Percentiles rank a stretch among this genome's conserved stretches.
These are phyloP conservation scores for Microthyrium microscopicum DNA, from an alignment of 2,329 filamentous ascomycete genomes.

Conservation along the genomic window DNA sequence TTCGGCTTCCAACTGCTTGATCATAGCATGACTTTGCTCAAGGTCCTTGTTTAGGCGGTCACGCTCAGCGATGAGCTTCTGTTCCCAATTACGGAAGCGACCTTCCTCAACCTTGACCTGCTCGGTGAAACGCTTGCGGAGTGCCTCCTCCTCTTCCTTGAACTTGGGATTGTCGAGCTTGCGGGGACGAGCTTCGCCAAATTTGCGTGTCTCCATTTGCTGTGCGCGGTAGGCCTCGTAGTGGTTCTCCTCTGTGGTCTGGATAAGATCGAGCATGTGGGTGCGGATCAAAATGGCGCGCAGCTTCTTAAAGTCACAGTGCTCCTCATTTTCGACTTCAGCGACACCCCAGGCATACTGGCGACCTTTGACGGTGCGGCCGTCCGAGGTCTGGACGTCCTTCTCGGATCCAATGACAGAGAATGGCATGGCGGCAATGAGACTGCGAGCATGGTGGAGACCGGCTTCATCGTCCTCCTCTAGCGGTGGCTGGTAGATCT, in stretches of 20 bases:
- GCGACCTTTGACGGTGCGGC: constrained; percentile 93
- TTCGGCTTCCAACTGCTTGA: constrained; percentile 82
- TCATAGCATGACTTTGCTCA: constrained; percentile 83
- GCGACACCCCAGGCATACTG: constrained; percentile 99
- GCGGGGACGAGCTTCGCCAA: constrained; percentile 88
- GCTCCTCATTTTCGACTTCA: constrained; percentile 98
- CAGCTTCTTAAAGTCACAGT: constrained; percentile 99
- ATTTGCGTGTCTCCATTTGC: constrained; percentile 99
- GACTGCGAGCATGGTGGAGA: constrained; percentile 79
- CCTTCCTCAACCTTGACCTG: constrained; percentile 99
- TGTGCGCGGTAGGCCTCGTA: constrained; percentile 98
- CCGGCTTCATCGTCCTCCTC: constrained; percentile 98
- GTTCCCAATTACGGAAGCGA: constrained; percentile 98
- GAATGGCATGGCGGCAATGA: constrained; percentile 97
- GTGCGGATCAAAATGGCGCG: constrained; percentile 96
- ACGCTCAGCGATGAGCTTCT: constrained; percentile 97
- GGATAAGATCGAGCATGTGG: constrained; percentile 98
- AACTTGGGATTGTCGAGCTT: constrained; percentile 99
- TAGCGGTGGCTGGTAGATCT: constrained; percentile 95
- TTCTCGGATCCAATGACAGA: constrained; percentile 98
- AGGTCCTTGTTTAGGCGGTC: constrained; percentile 99
- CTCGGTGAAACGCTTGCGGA: constrained; percentile 98
- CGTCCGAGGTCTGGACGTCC: constrained; percentile 91
- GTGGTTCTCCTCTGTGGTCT: constrained; percentile 98
- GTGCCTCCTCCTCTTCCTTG: constrained; percentile 98